These are phyloP conservation scores for Botrytis sinoallii DNA, from an alignment of 2,329 filamentous ascomycete genomes.

Conservation along the genomic window DNA sequence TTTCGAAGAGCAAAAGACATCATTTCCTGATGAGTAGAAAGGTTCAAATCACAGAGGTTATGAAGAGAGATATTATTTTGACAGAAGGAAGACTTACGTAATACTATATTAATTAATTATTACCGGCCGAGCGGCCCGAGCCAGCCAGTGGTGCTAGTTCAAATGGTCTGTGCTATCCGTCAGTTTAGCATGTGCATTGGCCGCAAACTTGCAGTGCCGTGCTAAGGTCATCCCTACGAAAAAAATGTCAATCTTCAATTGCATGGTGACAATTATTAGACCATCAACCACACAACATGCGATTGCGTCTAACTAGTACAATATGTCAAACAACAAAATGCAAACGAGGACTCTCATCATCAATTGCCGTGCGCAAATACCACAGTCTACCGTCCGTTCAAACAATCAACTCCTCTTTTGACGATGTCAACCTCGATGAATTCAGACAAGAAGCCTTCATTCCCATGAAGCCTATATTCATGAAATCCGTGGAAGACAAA, in stretches of 20 bases:
- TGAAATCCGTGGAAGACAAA: slow-evolving; percentile 37
- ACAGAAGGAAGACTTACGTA: neutral
- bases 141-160: neutral
- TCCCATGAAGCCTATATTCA: slow-evolving; percentile 50
- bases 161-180: neutral
- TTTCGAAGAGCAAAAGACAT: neutral
- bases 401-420: slow-evolving; percentile 23
- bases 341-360: neutral
- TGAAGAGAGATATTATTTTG: neutral
- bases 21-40: neutral
- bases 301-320: neutral
- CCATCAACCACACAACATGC: slow-evolving; percentile 12
- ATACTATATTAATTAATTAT: no score
- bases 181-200: neutral
- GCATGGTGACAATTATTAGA: neutral
- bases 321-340: neutral
- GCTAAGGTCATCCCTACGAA: neutral
- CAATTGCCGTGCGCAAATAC: neutral
- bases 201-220: neutral
- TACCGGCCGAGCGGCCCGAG: neutral
- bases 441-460: slow-evolving; percentile 55
- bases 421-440: slow-evolving; percentile 37
- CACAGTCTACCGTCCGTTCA: slow-evolving; percentile 16
- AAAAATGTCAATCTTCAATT: neutral
- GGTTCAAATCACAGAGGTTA: neutral